Conservation (phyloP, 202 grass and related monocot genomes). For the Panicum virgatum region DNA sequence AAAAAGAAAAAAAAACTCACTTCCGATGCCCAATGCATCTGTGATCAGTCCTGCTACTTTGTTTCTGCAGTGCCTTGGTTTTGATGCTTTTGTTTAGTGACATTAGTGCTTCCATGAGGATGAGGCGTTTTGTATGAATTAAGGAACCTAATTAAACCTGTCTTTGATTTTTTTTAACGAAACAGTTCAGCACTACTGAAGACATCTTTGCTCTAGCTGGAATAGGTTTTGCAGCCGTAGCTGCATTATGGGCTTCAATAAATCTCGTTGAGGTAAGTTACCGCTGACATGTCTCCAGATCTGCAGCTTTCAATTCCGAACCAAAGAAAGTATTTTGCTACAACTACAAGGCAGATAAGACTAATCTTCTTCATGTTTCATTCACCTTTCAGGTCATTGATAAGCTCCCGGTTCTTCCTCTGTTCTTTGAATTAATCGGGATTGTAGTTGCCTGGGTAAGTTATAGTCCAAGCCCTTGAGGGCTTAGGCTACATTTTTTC, state of each 20-base stretch:
- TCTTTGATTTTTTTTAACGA: not conserved
- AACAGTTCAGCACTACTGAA: constrained; percentile 72
- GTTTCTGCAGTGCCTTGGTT: not conserved
- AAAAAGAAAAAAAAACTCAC: no score
- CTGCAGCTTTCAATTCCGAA: not conserved
- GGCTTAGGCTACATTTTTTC: not conserved
- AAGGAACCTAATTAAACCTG: not conserved
- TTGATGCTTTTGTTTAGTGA: not conserved
- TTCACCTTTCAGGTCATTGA: constrained; percentile 65
- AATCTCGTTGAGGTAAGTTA: constrained; percentile 63
- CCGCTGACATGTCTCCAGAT: not conserved
- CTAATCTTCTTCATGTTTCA: constrained; percentile 28
- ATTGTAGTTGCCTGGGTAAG: constrained; percentile 86
- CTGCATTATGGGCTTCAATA: constrained; percentile 68
- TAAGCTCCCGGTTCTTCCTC: constrained; percentile 76
- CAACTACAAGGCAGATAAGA: not conserved
- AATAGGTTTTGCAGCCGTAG: constrained; percentile 73
- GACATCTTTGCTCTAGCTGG: constrained; percentile 79
- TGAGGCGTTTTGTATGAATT: not conserved
- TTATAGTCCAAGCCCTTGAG: not conserved
- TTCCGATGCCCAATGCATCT: constrained; percentile 23
- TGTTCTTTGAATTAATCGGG: constrained; percentile 70
- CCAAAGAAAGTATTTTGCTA: not conserved
- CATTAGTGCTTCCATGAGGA: not conserved
- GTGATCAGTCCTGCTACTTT: not conserved